Conservation (phyloP, 2,329 filamentous ascomycete genomes). For the Aspergillus sergii region DNA sequence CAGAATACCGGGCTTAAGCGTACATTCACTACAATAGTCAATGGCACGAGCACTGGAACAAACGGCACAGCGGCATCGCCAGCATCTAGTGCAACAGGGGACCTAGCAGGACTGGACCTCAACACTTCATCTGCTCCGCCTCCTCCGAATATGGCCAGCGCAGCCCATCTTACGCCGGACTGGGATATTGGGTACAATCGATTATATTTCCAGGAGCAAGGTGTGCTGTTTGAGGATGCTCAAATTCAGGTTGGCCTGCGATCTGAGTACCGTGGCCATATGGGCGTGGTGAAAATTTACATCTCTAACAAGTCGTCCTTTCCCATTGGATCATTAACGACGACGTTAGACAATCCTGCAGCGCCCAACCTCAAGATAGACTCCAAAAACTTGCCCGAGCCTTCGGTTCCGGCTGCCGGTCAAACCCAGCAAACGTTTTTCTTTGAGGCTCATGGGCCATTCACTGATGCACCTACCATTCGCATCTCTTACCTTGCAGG, state of each 20-base stretch:
- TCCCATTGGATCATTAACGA: constrained; percentile 87
- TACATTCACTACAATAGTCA: constrained; percentile 68
- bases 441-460: constrained; percentile 83
- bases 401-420: constrained; percentile 69
- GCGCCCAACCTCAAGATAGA: constrained; percentile 76
- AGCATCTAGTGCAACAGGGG: constrained; percentile 56
- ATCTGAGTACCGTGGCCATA: constrained; percentile 92
- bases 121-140: constrained; percentile 59
- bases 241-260: constrained; percentile 91
- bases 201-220: constrained; percentile 77
- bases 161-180: constrained; percentile 87
- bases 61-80: constrained; percentile 39
- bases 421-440: constrained; percentile 94
- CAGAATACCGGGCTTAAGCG: constrained; percentile 83
- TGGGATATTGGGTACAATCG: constrained; percentile 91
- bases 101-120: constrained; percentile 83
- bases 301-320: constrained; percentile 92
- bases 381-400: constrained; percentile 84
- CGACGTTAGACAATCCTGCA: constrained; percentile 75
- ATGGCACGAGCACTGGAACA: constrained; percentile 39
- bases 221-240: constrained; percentile 90
- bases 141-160: constrained; percentile 83
- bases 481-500: constrained; percentile 93
- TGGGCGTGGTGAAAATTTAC: constrained; percentile 93
- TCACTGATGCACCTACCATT: constrained; percentile 81